phyloP scores from a whole-genome alignment of 164 flowering plant species.

The Sedum album region DNA sequence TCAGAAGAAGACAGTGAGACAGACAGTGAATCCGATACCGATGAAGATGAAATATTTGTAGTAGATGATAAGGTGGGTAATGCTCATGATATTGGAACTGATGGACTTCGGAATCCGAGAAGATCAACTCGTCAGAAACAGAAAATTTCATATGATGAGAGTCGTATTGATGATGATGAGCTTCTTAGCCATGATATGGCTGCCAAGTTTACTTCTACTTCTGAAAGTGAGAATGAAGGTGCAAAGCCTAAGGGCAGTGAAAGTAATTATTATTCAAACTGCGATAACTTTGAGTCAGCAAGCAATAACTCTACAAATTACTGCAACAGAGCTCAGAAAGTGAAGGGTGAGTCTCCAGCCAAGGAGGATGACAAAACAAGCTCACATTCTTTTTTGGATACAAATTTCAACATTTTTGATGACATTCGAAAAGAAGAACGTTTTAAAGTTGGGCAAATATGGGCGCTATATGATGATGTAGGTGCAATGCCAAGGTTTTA shows the following conservation, averaged over 20 bases:
- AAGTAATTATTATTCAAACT: constrained; percentile 13
- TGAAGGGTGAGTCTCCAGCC: background rate
- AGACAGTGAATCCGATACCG: constrained; percentile 26
- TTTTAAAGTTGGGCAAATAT: constrained; percentile 55
- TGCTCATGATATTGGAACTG: constrained; percentile 10
- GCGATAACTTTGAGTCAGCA: constrained; percentile 9
- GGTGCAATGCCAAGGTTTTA: constrained; percentile 91
- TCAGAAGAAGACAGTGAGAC: constrained; percentile 32
- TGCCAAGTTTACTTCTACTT: constrained; percentile 20
- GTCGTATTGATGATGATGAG: constrained; percentile 37
- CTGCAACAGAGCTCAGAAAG: constrained; percentile 10
- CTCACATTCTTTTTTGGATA: constrained; percentile 30
- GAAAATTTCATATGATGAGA: constrained; percentile 44
- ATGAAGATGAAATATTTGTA: constrained; percentile 17
- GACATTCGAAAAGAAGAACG: constrained; percentile 27
- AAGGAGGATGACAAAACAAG: constrained; percentile 8
- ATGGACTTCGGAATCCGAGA: constrained; percentile 19
- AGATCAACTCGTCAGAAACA: constrained; percentile 40
- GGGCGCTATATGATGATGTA: constrained; percentile 69
- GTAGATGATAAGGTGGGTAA: constrained; percentile 16
- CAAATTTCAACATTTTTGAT: constrained; percentile 69
- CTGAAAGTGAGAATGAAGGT: constrained; percentile 16
- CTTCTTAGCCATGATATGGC: constrained; percentile 17
- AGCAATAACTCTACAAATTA: constrained; percentile 17
- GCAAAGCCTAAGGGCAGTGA: constrained; percentile 10